A percentile compares a stretch with the other conserved stretches of the same genome.
phyloP scores from a whole-genome alignment of 1,139 yeast genomes.

The Saccharomyces hybrid region DNA sequence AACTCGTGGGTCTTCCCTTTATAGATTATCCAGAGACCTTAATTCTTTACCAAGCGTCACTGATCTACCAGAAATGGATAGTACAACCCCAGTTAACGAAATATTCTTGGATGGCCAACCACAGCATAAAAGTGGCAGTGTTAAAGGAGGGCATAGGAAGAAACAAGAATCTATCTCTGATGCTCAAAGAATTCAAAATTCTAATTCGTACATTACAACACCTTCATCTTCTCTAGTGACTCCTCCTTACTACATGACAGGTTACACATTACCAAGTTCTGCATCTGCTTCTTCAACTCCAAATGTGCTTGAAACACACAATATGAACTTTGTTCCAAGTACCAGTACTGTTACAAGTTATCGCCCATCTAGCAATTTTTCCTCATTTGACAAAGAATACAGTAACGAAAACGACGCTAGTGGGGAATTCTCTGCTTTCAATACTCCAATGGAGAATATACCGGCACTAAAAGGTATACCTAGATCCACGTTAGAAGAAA shows the following conservation, averaged over 20 bases:
- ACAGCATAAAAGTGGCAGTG: slow-evolving; percentile 4
- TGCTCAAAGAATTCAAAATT: slow-evolving; percentile 11
- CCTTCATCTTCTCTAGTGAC: slow-evolving; percentile 18
- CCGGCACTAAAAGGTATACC: slow-evolving; percentile 17
- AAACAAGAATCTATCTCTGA: slow-evolving; percentile 29
- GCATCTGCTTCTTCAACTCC: slow-evolving; percentile 27
- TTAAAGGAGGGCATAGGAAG: slow-evolving; percentile 15
- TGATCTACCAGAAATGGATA: slow-evolving; percentile 5
- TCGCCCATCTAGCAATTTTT: slow-evolving; percentile 3
- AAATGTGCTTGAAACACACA: slow-evolving; percentile 8
- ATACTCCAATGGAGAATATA: slow-evolving; percentile 7
- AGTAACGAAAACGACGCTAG: neutral
- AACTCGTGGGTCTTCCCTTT: slow-evolving; percentile 21
- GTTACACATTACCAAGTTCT: slow-evolving; percentile 16
- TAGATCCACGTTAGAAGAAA: slow-evolving; percentile 12
- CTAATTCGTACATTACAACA: slow-evolving; percentile 9
- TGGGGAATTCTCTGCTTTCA: neutral
- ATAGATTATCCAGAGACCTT: slow-evolving; percentile 24
- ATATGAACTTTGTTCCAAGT: neutral
- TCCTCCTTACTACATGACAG: slow-evolving; percentile 19
- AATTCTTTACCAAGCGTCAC: slow-evolving; percentile 9
- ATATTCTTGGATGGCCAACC: slow-evolving; percentile 19
- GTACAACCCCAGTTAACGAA: slow-evolving; percentile 9
- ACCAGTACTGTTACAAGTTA: slow-evolving; percentile 1
- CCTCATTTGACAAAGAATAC: slow-evolving; percentile 2